Conservation (phyloP, 805 yeast species). For the Teunomyces stri region DNA sequence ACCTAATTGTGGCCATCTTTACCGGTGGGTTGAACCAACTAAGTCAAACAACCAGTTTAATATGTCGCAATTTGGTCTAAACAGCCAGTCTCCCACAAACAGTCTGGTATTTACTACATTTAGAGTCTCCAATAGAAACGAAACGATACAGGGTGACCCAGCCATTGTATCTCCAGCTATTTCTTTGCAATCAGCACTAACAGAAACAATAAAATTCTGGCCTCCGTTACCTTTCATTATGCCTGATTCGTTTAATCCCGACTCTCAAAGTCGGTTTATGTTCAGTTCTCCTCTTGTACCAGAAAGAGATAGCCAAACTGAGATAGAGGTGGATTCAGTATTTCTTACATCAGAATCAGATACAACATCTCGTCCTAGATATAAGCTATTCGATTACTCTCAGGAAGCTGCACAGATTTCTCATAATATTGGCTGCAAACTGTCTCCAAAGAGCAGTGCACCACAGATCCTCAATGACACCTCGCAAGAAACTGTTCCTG, state of each 20-base stretch:
- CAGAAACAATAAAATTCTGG: background rate
- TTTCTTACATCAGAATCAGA: slow-evolving; percentile 19
- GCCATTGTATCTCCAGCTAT: background rate
- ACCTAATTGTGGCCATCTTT: slow-evolving; percentile 1
- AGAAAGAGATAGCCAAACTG: slow-evolving; percentile 9
- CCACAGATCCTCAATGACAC: background rate
- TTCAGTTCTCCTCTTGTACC: slow-evolving; percentile 15
- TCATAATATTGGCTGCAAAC: background rate
- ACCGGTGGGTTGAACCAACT: background rate
- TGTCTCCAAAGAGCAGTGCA: too few relatives aligned
- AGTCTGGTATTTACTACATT: background rate
- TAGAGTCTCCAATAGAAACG: background rate
- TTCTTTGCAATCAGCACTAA: background rate
- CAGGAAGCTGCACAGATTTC: background rate
- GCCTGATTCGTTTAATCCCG: background rate
- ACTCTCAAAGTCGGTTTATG: background rate
- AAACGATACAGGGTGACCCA: background rate
- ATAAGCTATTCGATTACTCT: background rate
- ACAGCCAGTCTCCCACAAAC: background rate
- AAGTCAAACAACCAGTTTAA: background rate
- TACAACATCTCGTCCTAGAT: background rate
- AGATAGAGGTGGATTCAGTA: slow-evolving; percentile 19
- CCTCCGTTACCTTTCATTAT: background rate
- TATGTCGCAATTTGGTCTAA: background rate
- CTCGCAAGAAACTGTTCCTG: background rate